Percentiles rank a stretch among this genome's conserved stretches.
Evolutionary conservation across 768 basidiomycete species (phyloP).

Genomic region (Boletus tomentosulus): DNA sequence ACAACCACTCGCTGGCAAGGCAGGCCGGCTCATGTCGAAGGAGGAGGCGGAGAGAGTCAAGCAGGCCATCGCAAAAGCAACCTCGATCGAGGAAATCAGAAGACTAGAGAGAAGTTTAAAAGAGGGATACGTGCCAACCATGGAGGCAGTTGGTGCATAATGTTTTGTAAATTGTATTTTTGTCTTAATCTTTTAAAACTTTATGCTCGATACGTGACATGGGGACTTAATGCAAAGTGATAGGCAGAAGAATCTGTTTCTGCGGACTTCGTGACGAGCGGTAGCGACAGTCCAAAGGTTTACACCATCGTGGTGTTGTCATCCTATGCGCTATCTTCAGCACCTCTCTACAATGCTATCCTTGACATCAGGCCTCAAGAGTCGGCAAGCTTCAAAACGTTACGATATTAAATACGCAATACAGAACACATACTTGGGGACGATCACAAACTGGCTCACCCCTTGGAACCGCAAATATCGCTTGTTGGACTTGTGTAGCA

Average conservation of each 20-base stretch:
- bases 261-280: not conserved
- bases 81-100: constrained; percentile 85
- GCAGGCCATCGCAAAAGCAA: constrained; percentile 85
- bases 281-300: not conserved
- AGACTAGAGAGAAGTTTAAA: constrained; percentile 75
- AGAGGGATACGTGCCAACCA: constrained; percentile 79
- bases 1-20: constrained; percentile 53
- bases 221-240: not conserved
- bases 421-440: no score
- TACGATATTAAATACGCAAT: no score
- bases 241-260: not conserved
- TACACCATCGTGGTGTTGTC: not conserved
- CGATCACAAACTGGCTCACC: no score
- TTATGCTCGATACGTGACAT: not conserved
- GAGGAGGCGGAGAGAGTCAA: constrained; percentile 87
- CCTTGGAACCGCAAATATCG: no score
- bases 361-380: no score
- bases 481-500: no score
- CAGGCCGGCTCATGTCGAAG: constrained; percentile 85
- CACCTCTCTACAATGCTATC: no score
- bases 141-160: constrained; percentile 77
- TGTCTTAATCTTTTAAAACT: constrained; percentile 16
- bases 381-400: no score
- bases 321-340: no score
- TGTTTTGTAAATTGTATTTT: constrained; percentile 32